These are phyloP conservation scores for Triticum urartu DNA, from an alignment of 176 grass and related monocot genomes.

Conservation along the genomic window DNA sequence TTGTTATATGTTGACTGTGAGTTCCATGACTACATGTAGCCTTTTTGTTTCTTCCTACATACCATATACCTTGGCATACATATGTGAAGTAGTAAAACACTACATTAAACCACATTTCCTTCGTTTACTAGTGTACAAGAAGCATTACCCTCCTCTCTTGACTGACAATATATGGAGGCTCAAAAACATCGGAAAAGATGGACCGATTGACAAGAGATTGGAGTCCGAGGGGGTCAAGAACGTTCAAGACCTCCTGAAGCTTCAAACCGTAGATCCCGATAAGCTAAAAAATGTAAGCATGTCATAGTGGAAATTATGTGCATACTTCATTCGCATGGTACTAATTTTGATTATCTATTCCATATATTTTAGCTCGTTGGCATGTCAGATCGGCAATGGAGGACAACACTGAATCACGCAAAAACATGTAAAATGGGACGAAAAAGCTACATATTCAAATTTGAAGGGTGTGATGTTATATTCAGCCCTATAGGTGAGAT, in stretches of 20 bases:
- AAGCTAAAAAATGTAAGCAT: constrained; percentile 27
- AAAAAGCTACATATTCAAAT: constrained; percentile 40
- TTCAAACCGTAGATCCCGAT: constrained; percentile 30
- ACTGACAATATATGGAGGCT: constrained; percentile 64
- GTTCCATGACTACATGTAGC: not conserved
- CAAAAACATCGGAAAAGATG: constrained; percentile 59
- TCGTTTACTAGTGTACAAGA: constrained; percentile 45
- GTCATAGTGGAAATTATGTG: not conserved
- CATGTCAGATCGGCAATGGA: constrained; percentile 44
- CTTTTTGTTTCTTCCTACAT: not conserved
- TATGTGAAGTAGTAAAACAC: not conserved
- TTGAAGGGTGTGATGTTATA: constrained; percentile 21
- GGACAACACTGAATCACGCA: constrained; percentile 43
- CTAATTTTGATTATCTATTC: not conserved
- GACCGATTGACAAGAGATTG: constrained; percentile 46
- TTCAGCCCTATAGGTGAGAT: constrained; percentile 33
- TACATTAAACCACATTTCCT: not conserved
- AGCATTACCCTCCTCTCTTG: constrained; percentile 51
- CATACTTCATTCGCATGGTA: not conserved
- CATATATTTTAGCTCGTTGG: constrained; percentile 23
- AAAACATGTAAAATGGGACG: constrained; percentile 39
- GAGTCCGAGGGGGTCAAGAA: constrained; percentile 45
- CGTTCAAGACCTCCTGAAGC: constrained; percentile 62
- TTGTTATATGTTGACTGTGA: not conserved
- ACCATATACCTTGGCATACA: not conserved